Evolutionary conservation across 805 yeast genomes (phyloP).

Genomic region (Candida bentonensis): DNA sequence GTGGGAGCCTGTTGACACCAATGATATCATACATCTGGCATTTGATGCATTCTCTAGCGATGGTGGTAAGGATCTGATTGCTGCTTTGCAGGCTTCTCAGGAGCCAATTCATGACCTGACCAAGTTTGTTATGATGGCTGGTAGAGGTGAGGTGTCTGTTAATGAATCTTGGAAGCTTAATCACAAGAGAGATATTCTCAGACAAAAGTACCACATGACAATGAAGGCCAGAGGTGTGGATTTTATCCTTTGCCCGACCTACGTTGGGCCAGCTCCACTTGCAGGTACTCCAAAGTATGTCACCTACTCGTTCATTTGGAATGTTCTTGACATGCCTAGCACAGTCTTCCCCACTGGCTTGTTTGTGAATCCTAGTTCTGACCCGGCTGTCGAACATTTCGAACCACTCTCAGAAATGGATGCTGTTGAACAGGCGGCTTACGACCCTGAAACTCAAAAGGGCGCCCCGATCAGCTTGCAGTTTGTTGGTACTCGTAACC

Average conservation of each 20-base stretch:
- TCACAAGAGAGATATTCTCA: conserved; percentile 37
- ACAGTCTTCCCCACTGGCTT: conserved; percentile 9
- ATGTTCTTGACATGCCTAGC: conserved; percentile 51
- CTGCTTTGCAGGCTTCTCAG: not conserved
- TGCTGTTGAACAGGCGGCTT: conserved; percentile 14
- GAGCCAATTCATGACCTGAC: not conserved
- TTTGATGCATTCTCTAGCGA: not conserved
- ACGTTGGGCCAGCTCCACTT: conserved; percentile 51
- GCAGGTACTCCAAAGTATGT: conserved; percentile 47
- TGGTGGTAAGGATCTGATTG: not conserved
- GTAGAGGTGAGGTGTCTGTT: not conserved
- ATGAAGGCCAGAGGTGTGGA: conserved; percentile 25
- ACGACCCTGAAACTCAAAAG: conserved; percentile 32
- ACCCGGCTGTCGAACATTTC: not conserved
- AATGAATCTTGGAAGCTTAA: conserved; percentile 33
- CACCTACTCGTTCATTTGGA: conserved; percentile 62
- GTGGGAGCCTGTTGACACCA: conserved; percentile 30
- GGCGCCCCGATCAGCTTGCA: conserved; percentile 47
- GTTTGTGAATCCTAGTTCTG: not conserved
- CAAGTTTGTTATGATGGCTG: not conserved
- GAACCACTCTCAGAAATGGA: conserved; percentile 3
- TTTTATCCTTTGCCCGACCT: conserved; percentile 49
- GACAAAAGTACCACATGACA: conserved; percentile 36
- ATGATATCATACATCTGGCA: conserved; percentile 19
- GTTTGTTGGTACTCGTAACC: conserved; percentile 38